Conservation (phyloP, 768 basidiomycete species). For the Lepiota subincarnata region DNA sequence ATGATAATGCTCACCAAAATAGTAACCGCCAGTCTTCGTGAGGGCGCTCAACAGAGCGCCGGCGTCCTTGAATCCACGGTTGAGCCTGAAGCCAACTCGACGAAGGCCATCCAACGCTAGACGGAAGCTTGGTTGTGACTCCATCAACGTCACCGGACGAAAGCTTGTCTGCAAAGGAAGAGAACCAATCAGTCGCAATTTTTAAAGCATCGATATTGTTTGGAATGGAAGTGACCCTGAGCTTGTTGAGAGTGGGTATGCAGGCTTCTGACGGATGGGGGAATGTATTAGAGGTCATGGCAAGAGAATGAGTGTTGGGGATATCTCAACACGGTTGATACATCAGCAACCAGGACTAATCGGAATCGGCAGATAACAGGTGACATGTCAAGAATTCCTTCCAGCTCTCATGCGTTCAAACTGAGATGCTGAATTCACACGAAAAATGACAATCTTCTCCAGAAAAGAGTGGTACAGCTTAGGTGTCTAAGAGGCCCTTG, state of each 20-base stretch:
- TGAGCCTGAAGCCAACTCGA: slow-evolving; percentile 14
- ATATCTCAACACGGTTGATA: neutral
- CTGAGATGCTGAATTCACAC: slow-evolving; percentile 13
- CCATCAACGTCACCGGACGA: slow-evolving; percentile 13
- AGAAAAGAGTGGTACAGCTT: neutral
- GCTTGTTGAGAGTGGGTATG: slow-evolving; percentile 26
- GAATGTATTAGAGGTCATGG: neutral
- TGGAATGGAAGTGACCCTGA: slow-evolving; percentile 23
- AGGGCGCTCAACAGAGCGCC: slow-evolving; percentile 8
- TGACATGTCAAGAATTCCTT: neutral
- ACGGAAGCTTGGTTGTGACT: slow-evolving; percentile 25
- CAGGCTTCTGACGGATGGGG: slow-evolving; percentile 20
- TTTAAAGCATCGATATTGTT: slow-evolving; percentile 28
- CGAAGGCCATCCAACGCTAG: slow-evolving; percentile 16
- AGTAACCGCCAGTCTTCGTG: slow-evolving; percentile 14
- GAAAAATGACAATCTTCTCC: neutral
- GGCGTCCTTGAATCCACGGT: slow-evolving; percentile 12
- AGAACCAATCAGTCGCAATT: slow-evolving; percentile 25
- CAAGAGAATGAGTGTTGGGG: neutral
- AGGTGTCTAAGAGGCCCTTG: too few species aligned
- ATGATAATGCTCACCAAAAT: slow-evolving; percentile 5
- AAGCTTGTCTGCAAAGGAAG: slow-evolving; percentile 17
- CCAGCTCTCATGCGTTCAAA: neutral
- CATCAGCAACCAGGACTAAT: neutral
- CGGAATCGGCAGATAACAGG: neutral